Conservation (phyloP, 1,139 yeast genomes). For the Zygotorulaspora mrakii region DNA sequence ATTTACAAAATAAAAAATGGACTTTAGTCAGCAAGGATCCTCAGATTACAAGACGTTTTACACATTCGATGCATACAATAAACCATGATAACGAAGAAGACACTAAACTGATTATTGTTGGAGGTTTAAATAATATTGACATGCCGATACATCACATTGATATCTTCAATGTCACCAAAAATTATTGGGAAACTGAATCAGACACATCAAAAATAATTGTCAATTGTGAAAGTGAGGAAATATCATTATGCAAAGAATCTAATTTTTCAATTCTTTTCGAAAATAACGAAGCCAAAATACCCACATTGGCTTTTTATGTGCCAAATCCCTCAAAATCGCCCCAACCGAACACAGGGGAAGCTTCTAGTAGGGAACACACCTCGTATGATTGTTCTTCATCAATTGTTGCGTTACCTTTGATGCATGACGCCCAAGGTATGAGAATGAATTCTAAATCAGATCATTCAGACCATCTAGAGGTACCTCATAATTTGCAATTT, state of each 20-base stretch:
- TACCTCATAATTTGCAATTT: slow-evolving; percentile 41
- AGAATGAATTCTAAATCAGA: slow-evolving; percentile 24
- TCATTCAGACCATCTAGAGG: slow-evolving; percentile 19
- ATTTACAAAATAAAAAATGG: slow-evolving; percentile 52
- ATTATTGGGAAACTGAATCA: slow-evolving; percentile 42
- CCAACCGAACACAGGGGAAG: slow-evolving; percentile 2
- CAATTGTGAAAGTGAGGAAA: slow-evolving; percentile 27
- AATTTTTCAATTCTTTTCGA: slow-evolving; percentile 29
- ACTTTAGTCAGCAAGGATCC: slow-evolving; percentile 45
- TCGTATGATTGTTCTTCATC: slow-evolving; percentile 22
- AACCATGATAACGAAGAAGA: slow-evolving; percentile 46
- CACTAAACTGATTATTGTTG: slow-evolving; percentile 55
- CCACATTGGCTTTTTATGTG: slow-evolving; percentile 30
- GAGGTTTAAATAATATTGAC: slow-evolving; percentile 53
- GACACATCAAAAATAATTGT: slow-evolving; percentile 17
- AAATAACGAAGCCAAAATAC: slow-evolving; percentile 30
- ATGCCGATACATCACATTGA: slow-evolving; percentile 44
- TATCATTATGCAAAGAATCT: slow-evolving; percentile 21
- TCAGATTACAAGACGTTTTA: slow-evolving; percentile 42
- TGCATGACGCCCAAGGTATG: slow-evolving; percentile 34
- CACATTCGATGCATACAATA: slow-evolving; percentile 50
- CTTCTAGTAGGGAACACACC: slow-evolving; percentile 2
- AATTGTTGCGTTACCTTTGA: slow-evolving; percentile 35
- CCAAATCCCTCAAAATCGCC: slow-evolving; percentile 11
- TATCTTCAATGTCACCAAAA: slow-evolving; percentile 51